Base-by-base conservation (phyloP, 2,329 filamentous ascomycete species). In the Penicillium sclerotigenum region DNA sequence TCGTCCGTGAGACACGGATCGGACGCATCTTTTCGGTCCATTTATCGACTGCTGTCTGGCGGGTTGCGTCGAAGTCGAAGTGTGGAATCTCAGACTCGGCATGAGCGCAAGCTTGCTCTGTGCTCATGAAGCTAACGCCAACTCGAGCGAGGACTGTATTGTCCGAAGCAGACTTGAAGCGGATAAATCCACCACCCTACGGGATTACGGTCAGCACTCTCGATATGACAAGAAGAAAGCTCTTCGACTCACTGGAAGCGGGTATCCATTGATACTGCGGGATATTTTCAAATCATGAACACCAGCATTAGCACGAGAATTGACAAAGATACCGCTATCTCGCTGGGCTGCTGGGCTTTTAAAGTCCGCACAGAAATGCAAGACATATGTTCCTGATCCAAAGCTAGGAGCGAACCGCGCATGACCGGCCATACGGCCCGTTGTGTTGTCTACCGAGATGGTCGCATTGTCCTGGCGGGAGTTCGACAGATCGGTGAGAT, bases 291-390 rank as follows among this genome's bases (percentile, higher is more conserved):
- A 63, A 14, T 80, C 72, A 58, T 85, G 81, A 24, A 80, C 77
- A 5, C 74, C 73, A 1, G 75, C 71, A 55, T 80, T 83, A 2
- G 84, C 84, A 8, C 85, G 79, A 53, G 81, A 85, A 65, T 88
- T 82, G 6, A 79, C 80, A 66, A 83, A 89, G 34, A 89, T 79
- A 14, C 87, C 87, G 22, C 74, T 82, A 65, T 87, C 83, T 34
- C 80, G 75, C 6, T 88, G 70, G 0, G 72, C 68, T 3, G 81
- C 79, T 1, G 64, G 53, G 42, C 82, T 86, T 20, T 74, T 68
- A 62, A 89, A 89, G 60, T 89, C 87, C 0, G 84, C 85, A 63
- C 87, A 89, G 65, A 89, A 88, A 67, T 85, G 80, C 2, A 83
- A 71, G 10, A 73, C 72, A 63, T 86, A 89, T 2, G 67, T 77